Evolutionary conservation across 192 early-diverging fungal genomes (phyloP), one percentile per base, ranked within the genome.

Genomic region (Pilaira anomala): DNA sequence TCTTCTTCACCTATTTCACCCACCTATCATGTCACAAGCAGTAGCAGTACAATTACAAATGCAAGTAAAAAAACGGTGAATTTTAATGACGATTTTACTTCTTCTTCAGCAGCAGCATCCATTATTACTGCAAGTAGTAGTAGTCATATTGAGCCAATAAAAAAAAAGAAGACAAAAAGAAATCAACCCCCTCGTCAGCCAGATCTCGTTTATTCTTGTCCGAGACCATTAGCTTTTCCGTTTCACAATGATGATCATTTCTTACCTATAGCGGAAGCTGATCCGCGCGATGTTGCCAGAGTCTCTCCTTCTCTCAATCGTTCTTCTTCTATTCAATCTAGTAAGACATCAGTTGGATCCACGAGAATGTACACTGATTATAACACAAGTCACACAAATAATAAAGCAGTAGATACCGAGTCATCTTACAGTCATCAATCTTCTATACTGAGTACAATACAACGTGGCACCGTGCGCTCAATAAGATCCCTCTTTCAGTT

Each of bases 231-330:
- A 18, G 56, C 66, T 13, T 73, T 73, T 53, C 72, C 72, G 22
- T 73, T 73, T 22, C 72, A 73, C 50, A 73, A 73, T 40, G 72
- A 73, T 39, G 62, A 60, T 28, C 60, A 67, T 7, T 73, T 73
- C 39, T 39, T 73, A 26, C 72, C 72, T 13, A 61, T 68, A 19
- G 72, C 62, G n/a, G 72, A 73, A 49, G 60, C 62, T 30, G 46
- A 65, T 65, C 51, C 63, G 39, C 62, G 62, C 30, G 62, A 63
- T 63, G 62, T 63, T 25, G 62, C 62, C 39, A 48, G 39, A 8
- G 4, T 63, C 6, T 63, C 62, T 8, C 62, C 62, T 1, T 46
- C 60, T 22, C 14, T 28, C 9, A 65, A 30, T 4, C 25, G 45
- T 28, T 41, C 36, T 29, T 54, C 44, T 11, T 57, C 45, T 9